Conservation (phyloP, 2,329 filamentous ascomycete genomes). For the Aureobasidium sp. region DNA sequence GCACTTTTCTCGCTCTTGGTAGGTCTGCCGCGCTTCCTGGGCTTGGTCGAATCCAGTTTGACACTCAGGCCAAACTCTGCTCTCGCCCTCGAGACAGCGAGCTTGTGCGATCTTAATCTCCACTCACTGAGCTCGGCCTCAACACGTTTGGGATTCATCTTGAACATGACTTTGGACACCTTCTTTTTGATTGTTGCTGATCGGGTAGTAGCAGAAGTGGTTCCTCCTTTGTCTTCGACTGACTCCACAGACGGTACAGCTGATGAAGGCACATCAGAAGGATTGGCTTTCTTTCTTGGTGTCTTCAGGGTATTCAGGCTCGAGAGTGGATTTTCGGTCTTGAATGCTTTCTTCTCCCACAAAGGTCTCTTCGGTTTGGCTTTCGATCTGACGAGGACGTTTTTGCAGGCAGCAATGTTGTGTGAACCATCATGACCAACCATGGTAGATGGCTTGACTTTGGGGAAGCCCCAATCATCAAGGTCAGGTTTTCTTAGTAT, state of each 20-base stretch:
- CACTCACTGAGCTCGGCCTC: conserved; percentile 17
- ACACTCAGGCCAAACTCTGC: conserved; percentile 4
- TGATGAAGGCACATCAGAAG: neutral
- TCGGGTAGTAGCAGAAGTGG: neutral
- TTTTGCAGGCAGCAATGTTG: conserved; percentile 44
- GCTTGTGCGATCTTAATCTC: conserved; percentile 15
- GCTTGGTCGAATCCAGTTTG: neutral
- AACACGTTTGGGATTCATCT: conserved; percentile 21
- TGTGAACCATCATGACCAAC: conserved; percentile 46
- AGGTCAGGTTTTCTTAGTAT: conserved; percentile 30
- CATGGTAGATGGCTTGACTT: conserved; percentile 36
- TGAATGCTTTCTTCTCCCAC: conserved; percentile 1
- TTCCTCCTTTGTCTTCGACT: neutral
- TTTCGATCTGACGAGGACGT: conserved; percentile 15
- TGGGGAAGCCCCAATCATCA: conserved; percentile 56
- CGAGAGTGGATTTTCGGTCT: neutral
- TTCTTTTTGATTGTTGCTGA: conserved; percentile 1
- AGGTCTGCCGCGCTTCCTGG: conserved; percentile 8
- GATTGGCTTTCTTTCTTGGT: neutral
- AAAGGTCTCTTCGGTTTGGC: neutral
- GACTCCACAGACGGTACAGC: neutral
- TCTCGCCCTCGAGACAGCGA: conserved; percentile 5
- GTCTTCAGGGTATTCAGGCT: neutral
- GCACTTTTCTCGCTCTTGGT: neutral
- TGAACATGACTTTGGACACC: conserved; percentile 12